These are phyloP conservation scores for Curvularia sp. DNA, from an alignment of 2,329 filamentous ascomycete species.

Conservation along the genomic window DNA sequence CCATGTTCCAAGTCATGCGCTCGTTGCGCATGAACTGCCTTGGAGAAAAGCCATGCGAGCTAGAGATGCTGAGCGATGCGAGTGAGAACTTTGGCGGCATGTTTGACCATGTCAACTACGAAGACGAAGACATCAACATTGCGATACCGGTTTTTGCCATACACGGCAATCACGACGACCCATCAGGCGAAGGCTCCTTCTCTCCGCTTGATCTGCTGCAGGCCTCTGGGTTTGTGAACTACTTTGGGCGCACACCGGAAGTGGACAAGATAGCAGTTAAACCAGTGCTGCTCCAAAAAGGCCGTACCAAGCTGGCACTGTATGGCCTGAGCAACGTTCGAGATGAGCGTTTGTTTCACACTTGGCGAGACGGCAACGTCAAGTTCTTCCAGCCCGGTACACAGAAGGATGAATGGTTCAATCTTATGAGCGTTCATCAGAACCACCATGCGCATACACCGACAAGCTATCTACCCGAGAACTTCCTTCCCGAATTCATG, in stretches of 20 bases:
- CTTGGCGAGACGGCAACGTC: slow-evolving; percentile 90
- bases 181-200: slow-evolving; percentile 91
- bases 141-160: slow-evolving; percentile 98
- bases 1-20: slow-evolving; percentile 97
- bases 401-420: slow-evolving; percentile 92
- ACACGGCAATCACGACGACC: slow-evolving; percentile 97
- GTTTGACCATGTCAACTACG: slow-evolving; percentile 96
- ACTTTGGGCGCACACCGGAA: slow-evolving; percentile 90
- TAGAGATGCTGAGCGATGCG: slow-evolving; percentile 93
- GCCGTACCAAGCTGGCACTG: slow-evolving; percentile 86
- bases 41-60: slow-evolving; percentile 92
- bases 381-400: slow-evolving; percentile 87
- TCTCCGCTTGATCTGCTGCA: slow-evolving; percentile 92
- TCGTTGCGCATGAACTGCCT: slow-evolving; percentile 91
- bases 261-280: slow-evolving; percentile 93
- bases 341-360: slow-evolving; percentile 92
- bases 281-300: slow-evolving; percentile 91
- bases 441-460: slow-evolving; percentile 93
- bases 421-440: slow-evolving; percentile 92
- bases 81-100: slow-evolving; percentile 86
- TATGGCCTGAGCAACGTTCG: slow-evolving; percentile 96
- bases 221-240: slow-evolving; percentile 90
- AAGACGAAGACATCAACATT: slow-evolving; percentile 95
- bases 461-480: slow-evolving; percentile 93
- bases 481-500: slow-evolving; percentile 88